These are phyloP conservation scores for Gleditsia sinensis DNA, from an alignment of 306 rosid genomes.

Conservation along the genomic window DNA sequence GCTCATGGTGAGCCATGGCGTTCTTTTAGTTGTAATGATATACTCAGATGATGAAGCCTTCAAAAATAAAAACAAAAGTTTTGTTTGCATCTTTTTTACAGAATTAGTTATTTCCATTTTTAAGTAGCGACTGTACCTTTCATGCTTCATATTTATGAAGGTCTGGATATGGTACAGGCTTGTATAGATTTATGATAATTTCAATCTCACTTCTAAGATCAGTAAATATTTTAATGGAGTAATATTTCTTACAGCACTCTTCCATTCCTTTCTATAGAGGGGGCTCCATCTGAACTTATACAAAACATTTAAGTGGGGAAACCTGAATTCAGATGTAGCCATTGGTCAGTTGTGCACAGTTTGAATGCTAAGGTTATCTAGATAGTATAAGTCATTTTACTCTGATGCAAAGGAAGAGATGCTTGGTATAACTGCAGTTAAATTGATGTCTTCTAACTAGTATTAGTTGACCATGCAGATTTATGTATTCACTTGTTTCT, in stretches of 20 bases:
- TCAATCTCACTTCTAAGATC: slow-evolving; percentile 16
- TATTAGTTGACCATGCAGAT: not conserved
- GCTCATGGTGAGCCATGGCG: slow-evolving; percentile 62
- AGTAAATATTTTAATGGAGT: not conserved
- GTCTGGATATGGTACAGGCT: not conserved
- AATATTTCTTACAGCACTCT: not conserved
- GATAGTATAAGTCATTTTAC: not conserved
- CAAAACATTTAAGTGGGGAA: slow-evolving; percentile 1
- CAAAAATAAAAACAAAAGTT: not conserved
- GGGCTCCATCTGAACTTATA: not conserved
- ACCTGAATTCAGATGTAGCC: slow-evolving; percentile 5
- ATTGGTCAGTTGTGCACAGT: not conserved
- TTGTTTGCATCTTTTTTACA: not conserved
- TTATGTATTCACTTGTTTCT: not conserved
- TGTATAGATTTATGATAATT: slow-evolving; percentile 10
- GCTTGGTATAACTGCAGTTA: not conserved
- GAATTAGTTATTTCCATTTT: slow-evolving; percentile 18
- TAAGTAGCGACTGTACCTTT: not conserved
- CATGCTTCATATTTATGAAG: not conserved
- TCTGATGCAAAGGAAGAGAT: not conserved
- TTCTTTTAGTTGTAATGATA: slow-evolving; percentile 13
- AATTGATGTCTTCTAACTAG: not conserved
- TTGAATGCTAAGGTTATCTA: not conserved
- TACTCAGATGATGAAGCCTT: slow-evolving; percentile 22
- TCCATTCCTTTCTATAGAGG: slow-evolving; percentile 1